These are phyloP conservation scores for Chlorella sp. DNA, from an alignment of 139 green algal species.

Conservation along the genomic window DNA sequence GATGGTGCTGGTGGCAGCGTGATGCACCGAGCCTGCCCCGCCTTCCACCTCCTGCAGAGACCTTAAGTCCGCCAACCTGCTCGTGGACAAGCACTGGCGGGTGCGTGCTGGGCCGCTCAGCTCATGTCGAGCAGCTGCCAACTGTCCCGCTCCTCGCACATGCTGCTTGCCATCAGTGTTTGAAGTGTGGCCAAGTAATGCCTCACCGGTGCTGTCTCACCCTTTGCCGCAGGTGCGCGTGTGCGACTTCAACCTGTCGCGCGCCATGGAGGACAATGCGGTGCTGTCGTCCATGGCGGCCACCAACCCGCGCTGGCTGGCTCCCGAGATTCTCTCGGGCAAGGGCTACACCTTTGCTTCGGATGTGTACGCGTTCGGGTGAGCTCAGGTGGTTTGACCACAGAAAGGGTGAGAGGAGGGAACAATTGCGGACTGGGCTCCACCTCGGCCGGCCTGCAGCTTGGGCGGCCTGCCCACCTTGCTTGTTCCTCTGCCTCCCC, in stretches of 20 bases:
- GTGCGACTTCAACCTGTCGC: slow-evolving; percentile 62
- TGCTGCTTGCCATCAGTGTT: too few relatives aligned
- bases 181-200: too few relatives aligned
- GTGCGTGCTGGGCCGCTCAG: not conserved
- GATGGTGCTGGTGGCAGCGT: not conserved
- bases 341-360: slow-evolving; percentile 54
- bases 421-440: not conserved
- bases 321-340: slow-evolving; percentile 60
- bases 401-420: not conserved
- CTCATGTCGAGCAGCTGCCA: too few relatives aligned
- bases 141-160: too few relatives aligned
- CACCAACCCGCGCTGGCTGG: slow-evolving; percentile 64
- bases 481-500: not conserved
- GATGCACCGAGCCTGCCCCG: not conserved
- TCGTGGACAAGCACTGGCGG: slow-evolving; percentile 65
- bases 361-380: slow-evolving; percentile 64
- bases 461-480: not conserved
- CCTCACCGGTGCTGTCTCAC: slow-evolving; percentile 42
- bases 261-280: slow-evolving; percentile 60
- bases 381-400: not conserved
- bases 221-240: slow-evolving; percentile 29
- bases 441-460: not conserved
- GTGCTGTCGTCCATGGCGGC: slow-evolving; percentile 57
- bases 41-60: not conserved
- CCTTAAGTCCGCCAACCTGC: slow-evolving; percentile 43